A percentile compares a stretch with the other conserved stretches of the same genome.
Evolutionary conservation across 2,329 filamentous ascomycete genomes (phyloP).

Genomic region (Zymoseptoria brevis): DNA sequence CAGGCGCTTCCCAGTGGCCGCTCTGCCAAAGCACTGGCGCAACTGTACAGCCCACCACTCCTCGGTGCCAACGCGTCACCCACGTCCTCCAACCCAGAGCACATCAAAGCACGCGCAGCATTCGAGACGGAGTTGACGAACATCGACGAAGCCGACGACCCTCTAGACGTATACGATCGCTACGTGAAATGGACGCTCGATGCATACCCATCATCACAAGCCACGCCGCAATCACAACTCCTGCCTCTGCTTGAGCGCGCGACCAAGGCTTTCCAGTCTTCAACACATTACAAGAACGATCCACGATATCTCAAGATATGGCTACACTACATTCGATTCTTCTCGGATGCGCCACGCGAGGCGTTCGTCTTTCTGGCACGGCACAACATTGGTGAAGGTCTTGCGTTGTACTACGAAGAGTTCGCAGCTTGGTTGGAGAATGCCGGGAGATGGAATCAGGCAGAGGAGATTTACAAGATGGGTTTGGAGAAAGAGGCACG

Average conservation of each 20-base stretch:
- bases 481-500: conserved; percentile 84
- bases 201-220: conserved; percentile 88
- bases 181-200: conserved; percentile 97
- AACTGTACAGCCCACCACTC: conserved; percentile 59
- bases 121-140: conserved; percentile 76
- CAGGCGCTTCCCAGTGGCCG: conserved; percentile 81
- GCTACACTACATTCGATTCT: conserved; percentile 88
- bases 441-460: conserved; percentile 76
- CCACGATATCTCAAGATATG: conserved; percentile 87
- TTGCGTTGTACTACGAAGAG: conserved; percentile 94
- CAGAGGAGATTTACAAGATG: conserved; percentile 85
- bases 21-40: conserved; percentile 80
- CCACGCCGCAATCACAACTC: conserved; percentile 83
- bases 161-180: conserved; percentile 88
- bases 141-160: conserved; percentile 84
- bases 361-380: conserved; percentile 85
- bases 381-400: conserved; percentile 74
- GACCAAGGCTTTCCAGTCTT: conserved; percentile 81
- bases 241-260: conserved; percentile 83
- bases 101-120: conserved; percentile 70
- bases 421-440: conserved; percentile 89
- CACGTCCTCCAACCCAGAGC: conserved; percentile 64
- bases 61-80: conserved; percentile 39
- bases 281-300: conserved; percentile 86
- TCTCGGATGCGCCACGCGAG: conserved; percentile 87